Evolutionary conservation across 2,329 filamentous ascomycete species (phyloP).

Genomic region (Neoarthrinium moseri): DNA sequence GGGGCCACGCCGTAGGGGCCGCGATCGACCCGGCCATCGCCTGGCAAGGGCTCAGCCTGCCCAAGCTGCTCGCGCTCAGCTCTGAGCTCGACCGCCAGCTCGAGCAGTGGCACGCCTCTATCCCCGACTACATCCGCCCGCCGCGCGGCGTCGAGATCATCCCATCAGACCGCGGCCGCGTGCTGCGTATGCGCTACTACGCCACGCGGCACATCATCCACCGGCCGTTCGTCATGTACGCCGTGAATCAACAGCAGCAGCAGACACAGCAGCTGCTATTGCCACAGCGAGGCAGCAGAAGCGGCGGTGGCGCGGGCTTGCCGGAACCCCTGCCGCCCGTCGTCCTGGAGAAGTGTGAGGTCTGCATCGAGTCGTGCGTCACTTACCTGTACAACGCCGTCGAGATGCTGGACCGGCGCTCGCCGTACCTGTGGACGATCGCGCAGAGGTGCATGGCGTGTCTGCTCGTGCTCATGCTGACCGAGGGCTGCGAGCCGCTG

Average conservation of each 20-base stretch:
- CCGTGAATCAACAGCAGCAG: constrained; percentile 21
- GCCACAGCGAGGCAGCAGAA: background rate
- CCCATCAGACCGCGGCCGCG: constrained; percentile 60
- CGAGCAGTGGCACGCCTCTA: constrained; percentile 36
- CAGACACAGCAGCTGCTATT: background rate
- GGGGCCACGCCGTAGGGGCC: no score
- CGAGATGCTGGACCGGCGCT: constrained; percentile 33
- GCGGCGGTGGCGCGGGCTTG: background rate
- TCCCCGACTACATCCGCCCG: constrained; percentile 45
- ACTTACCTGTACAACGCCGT: constrained; percentile 32
- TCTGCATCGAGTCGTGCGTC: constrained; percentile 33
- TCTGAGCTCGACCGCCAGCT: constrained; percentile 36
- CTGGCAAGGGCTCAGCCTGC: constrained; percentile 25
- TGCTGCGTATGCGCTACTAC: constrained; percentile 72
- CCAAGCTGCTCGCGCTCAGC: constrained; percentile 29
- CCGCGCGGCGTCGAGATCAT: constrained; percentile 52
- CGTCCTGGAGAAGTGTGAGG: constrained; percentile 31
- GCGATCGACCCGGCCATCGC: constrained; percentile 19
- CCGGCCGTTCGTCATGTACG: constrained; percentile 51
- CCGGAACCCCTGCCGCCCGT: constrained; percentile 18
- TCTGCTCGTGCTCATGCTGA: constrained; percentile 31
- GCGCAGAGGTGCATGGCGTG: constrained; percentile 33
- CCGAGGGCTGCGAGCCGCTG: constrained; percentile 13
- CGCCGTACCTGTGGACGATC: constrained; percentile 36
- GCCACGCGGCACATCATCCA: constrained; percentile 69